These are phyloP conservation scores for Penicillium corylophilum DNA, from an alignment of 2,329 filamentous ascomycete species.

Conservation along the genomic window DNA sequence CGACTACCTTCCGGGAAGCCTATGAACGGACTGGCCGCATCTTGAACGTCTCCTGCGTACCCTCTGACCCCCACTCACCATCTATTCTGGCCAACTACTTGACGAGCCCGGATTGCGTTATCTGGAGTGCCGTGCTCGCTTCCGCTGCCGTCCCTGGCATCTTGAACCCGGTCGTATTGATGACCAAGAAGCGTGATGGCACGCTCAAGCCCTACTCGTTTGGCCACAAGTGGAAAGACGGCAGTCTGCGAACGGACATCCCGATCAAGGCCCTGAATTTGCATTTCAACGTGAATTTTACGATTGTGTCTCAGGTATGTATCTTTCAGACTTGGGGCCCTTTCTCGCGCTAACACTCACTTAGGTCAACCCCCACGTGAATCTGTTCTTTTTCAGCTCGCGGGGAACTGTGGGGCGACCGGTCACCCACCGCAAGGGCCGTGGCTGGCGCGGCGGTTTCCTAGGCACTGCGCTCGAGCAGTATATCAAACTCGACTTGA, in stretches of 20 bases:
- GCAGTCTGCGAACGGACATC: slow-evolving; percentile 89
- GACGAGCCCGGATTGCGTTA: slow-evolving; percentile 92
- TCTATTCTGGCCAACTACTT: slow-evolving; percentile 94
- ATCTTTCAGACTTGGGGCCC: neutral
- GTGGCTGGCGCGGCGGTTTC: slow-evolving; percentile 94
- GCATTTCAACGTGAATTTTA: slow-evolving; percentile 98
- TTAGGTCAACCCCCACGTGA: slow-evolving; percentile 95
- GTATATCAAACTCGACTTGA: slow-evolving; percentile 92
- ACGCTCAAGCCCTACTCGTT: slow-evolving; percentile 87
- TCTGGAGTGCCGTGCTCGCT: slow-evolving; percentile 94
- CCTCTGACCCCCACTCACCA: slow-evolving; percentile 89
- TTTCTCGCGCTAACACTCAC: slow-evolving; percentile 39
- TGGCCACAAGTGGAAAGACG: slow-evolving; percentile 99
- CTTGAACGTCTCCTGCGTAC: slow-evolving; percentile 92
- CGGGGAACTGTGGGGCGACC: slow-evolving; percentile 87
- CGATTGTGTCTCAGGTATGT: slow-evolving; percentile 67
- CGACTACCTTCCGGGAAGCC: slow-evolving; percentile 90
- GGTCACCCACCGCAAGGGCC: slow-evolving; percentile 87
- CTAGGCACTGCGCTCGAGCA: slow-evolving; percentile 89
- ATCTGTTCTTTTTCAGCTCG: slow-evolving; percentile 97
- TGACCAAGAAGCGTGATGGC: slow-evolving; percentile 78
- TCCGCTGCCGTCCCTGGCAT: slow-evolving; percentile 96
- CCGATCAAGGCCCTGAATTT: slow-evolving; percentile 91
- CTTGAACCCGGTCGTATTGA: slow-evolving; percentile 88
- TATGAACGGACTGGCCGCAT: slow-evolving; percentile 92